Base-by-base conservation (phyloP, 148 eudicot species). In the Suaeda aralocaspica region DNA sequence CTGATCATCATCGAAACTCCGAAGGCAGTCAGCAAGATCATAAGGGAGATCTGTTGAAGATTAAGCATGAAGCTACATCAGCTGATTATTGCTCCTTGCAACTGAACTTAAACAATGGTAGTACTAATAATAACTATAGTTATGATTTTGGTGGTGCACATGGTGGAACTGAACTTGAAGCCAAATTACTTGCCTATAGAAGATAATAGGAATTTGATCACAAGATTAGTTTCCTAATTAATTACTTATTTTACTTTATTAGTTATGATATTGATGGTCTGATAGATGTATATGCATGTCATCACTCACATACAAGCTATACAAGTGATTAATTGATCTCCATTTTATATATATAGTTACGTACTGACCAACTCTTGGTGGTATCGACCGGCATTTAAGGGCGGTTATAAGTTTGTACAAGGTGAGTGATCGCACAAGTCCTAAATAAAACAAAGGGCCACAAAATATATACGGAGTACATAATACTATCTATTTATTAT, bases 1-100 rank as follows among this genome's bases (percentile, higher is more conserved):
- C 41, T 11, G 21, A 42, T 14, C 33, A 69, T 55, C 64, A 24
- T 50, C 58, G n/a, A 39, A 49, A 44, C 11, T 16, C 49, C 28
- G 65, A 45, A 30, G 67, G 22, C 42, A 52, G 39, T 19, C 55
- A 68, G 12, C 55, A 52, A 45, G 58, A 67, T 58, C 48, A 66
- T 6, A 46, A 50, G 34, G 59, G 64, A 52, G 48, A 29, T 44
- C 12, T 46, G 8, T 33, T 57, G 67, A 71, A 71, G 71, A 66
- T 76, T 46, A 76, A 76, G 26, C 52, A 65, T 14, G 79, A 76
- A 71, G 75, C 21, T 36, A 67, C 19, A 21, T 19, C 71, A 26
- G 75, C 26, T 34, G 46, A 63, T 63, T 63, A 76, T 66, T 76
- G 71, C 39, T 76, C 79, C 33, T 71, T 76, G 36, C 79, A 76